Base-by-base conservation (phyloP, 768 basidiomycete genomes). In the Suillus fuscotomentosus region DNA sequence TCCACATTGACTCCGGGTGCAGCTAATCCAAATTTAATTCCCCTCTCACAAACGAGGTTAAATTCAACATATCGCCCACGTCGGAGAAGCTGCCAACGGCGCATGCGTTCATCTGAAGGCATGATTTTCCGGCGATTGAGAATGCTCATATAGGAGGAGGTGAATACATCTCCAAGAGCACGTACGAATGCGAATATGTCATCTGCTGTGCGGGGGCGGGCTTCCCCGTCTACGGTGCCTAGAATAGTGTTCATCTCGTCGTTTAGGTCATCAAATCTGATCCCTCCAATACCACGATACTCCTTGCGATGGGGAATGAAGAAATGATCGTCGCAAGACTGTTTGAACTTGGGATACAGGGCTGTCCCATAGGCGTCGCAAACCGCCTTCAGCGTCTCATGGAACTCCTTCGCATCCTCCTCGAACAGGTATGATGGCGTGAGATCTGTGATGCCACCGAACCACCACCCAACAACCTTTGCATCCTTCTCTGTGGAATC, bases 21-120 rank as follows among this genome's bases (percentile, higher is more conserved):
- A 64, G 76, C 77, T 57, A 90, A 76, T 11, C 86, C 87, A 66
- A 88, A 89, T 72, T 86, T 88, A 20, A 88, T 89, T 5, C 88
- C 89, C 47, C 89, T 79, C 70, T 89, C 88, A 70, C 85, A 80
- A n/a, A 88, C 83, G 63, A 90, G 77, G 73, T 86, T 89, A 75
- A 90, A 86, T 68, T 87, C 83, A 60, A 85, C 83, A 68, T 84
- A 82, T 10, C 82, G 77, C 22, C 84, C 83, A 20, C 84, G 73
- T 55, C 85, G 73, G 45, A 87, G 61, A 65, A 83, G 78, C 65
- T 86, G 86, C 85, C 84, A 87, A 42, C 84, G 72, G 65, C 80
- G 77, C 42, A 72, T 27, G 10, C 70, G 65, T 7, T 80, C 81
- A 38, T 69, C 61, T 43, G 66, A 73, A 34, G 81, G 80, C 7